Percentiles rank a stretch among this genome's conserved stretches.
These are phyloP conservation scores for Wickerhamiella alocasiicola DNA, from an alignment of 805 yeast genomes.

Conservation along the genomic window DNA sequence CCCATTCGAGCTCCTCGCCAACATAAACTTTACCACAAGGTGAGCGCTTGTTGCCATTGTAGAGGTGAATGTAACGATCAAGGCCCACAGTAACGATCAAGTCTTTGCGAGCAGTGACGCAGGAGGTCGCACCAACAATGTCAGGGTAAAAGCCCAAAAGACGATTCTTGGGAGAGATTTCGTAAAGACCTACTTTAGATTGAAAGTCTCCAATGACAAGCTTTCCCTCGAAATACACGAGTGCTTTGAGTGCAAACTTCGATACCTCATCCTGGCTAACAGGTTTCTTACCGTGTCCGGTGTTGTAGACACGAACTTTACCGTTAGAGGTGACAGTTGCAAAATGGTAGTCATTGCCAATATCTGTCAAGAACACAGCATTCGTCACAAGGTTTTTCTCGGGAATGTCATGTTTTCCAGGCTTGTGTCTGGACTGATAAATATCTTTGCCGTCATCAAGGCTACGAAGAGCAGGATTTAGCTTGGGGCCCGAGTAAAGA, in stretches of 20 bases:
- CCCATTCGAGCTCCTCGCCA: conserved; percentile 55
- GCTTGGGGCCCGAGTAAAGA: conserved; percentile 82
- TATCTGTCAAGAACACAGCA: conserved; percentile 34
- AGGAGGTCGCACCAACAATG: conserved; percentile 57
- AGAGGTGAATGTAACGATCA: conserved; percentile 76
- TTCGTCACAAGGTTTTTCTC: conserved; percentile 72
- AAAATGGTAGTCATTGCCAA: conserved; percentile 32
- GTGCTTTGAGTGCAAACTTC: conserved; percentile 40
- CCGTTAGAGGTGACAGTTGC: conserved; percentile 65
- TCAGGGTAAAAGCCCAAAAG: conserved; percentile 64
- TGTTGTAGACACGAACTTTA: conserved; percentile 61
- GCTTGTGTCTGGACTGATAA: conserved; percentile 74
- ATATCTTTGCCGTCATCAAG: conserved; percentile 27
- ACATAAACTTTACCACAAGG: conserved; percentile 58
- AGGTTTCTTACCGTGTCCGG: conserved; percentile 59
- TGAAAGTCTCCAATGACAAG: conserved; percentile 65
- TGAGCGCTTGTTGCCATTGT: conserved; percentile 46
- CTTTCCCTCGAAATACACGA: conserved; percentile 30
- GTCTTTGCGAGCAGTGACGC: conserved; percentile 19
- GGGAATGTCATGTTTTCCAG: conserved; percentile 60
- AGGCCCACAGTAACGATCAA: conserved; percentile 68
- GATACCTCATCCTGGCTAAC: conserved; percentile 40
- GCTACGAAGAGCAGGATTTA: conserved; percentile 41
- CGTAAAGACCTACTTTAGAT: conserved; percentile 39
- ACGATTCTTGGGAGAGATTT: conserved; percentile 18